Percentiles rank a stretch among this genome's conserved stretches.
Evolutionary conservation across 805 yeast species (phyloP).

Genomic region (Myxozyma nipponensis): DNA sequence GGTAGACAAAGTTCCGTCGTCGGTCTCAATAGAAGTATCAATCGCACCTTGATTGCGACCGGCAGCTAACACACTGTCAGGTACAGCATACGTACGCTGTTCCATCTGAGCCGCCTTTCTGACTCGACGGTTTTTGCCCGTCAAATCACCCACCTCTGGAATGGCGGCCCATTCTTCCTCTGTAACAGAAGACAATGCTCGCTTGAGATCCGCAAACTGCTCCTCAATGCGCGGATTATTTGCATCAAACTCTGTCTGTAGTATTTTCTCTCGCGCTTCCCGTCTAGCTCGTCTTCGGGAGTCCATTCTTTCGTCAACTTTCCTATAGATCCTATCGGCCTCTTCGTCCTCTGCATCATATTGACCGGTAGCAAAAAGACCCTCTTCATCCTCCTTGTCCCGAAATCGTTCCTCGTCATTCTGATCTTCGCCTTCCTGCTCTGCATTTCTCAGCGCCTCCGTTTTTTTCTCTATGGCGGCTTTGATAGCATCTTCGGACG

Average conservation of each 20-base stretch:
- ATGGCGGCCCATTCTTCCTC: slow-evolving; percentile 73
- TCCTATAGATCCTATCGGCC: slow-evolving; percentile 66
- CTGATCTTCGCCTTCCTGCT: slow-evolving; percentile 29
- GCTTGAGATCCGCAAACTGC: slow-evolving; percentile 69
- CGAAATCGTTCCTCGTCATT: slow-evolving; percentile 36
- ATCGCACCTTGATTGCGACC: slow-evolving; percentile 34
- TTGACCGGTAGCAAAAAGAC: slow-evolving; percentile 32
- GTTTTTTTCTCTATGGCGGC: slow-evolving; percentile 30
- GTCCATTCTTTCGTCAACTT: slow-evolving; percentile 55
- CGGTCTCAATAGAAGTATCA: slow-evolving; percentile 37
- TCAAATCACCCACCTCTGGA: slow-evolving; percentile 87
- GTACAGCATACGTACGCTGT: slow-evolving; percentile 75
- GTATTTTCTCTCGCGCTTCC: slow-evolving; percentile 31
- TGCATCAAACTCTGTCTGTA: slow-evolving; percentile 30
- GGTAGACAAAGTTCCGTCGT: slow-evolving; percentile 28
- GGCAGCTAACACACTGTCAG: slow-evolving; percentile 59
- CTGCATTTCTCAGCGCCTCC: slow-evolving; percentile 30
- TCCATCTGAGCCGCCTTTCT: slow-evolving; percentile 53
- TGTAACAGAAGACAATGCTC: slow-evolving; percentile 54
- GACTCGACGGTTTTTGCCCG: slow-evolving; percentile 70
- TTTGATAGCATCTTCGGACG: slow-evolving; percentile 39
- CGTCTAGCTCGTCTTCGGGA: slow-evolving; percentile 31
- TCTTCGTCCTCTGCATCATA: slow-evolving; percentile 64
- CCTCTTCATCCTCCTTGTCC: slow-evolving; percentile 38
- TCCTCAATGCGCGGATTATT: slow-evolving; percentile 40